Conservation (phyloP, 257 asterid species). For the Gentiana straminea region DNA sequence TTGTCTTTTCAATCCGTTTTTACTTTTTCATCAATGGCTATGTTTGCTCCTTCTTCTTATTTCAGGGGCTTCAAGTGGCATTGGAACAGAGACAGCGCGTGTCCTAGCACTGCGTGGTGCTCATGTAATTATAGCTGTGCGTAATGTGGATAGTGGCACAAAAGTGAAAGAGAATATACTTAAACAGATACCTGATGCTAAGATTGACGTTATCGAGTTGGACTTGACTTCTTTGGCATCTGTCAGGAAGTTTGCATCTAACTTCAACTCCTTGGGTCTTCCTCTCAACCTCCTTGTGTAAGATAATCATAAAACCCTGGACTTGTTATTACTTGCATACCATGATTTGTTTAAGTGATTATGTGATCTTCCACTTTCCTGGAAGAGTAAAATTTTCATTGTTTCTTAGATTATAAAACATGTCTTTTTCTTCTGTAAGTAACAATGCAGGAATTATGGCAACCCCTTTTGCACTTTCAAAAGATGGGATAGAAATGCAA, state of each 20-base stretch:
- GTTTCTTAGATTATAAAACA: not conserved
- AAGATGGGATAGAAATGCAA: slow-evolving; percentile 62
- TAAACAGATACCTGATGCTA: slow-evolving; percentile 38
- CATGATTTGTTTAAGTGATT: not conserved
- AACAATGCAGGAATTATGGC: slow-evolving; percentile 80
- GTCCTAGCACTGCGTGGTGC: slow-evolving; percentile 42
- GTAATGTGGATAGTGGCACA: slow-evolving; percentile 27
- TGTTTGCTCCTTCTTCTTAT: not conserved
- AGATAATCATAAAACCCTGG: slow-evolving; percentile 7
- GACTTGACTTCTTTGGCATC: slow-evolving; percentile 50
- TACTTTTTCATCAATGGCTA: no score
- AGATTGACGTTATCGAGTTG: slow-evolving; percentile 51
- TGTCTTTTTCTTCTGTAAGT: slow-evolving; percentile 17
- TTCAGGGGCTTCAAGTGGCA: slow-evolving; percentile 83
- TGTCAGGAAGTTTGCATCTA: slow-evolving; percentile 42
- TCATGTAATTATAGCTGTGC: slow-evolving; percentile 52
- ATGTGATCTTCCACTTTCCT: no score
- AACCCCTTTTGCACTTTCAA: slow-evolving; percentile 44
- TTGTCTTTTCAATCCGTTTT: no score
- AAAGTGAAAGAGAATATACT: slow-evolving; percentile 34
- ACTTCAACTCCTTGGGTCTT: slow-evolving; percentile 24
- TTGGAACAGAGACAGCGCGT: slow-evolving; percentile 47
- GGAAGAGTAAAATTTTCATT: no score
- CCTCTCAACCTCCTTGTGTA: slow-evolving; percentile 55
- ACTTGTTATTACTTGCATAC: not conserved